Conservation (phyloP, 257 asterid species). For the Leonotis leonurus region DNA sequence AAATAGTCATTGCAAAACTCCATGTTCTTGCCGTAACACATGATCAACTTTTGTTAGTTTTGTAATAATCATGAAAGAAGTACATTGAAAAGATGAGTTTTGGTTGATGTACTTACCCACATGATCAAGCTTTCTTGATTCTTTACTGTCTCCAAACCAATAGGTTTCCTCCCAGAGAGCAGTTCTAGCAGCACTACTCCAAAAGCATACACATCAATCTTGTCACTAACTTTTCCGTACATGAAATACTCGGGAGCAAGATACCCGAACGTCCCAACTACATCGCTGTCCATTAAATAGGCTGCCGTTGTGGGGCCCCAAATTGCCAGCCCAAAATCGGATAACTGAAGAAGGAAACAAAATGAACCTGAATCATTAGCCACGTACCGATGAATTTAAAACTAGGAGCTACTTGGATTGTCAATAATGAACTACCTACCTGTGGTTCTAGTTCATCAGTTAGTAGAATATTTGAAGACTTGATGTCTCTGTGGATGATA, state of each 20-base stretch:
- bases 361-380: not conserved
- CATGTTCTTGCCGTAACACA: too few species aligned
- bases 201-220: constrained; percentile 87
- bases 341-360: constrained; percentile 44
- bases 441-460: constrained; percentile 58
- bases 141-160: constrained; percentile 52
- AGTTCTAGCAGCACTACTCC: constrained; percentile 92
- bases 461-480: constrained; percentile 83
- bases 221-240: constrained; percentile 93
- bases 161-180: constrained; percentile 81
- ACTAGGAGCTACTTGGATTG: not conserved
- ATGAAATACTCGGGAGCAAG: constrained; percentile 96
- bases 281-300: constrained; percentile 64
- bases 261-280: constrained; percentile 94
- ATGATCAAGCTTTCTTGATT: constrained; percentile 77
- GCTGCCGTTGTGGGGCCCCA: constrained; percentile 73
- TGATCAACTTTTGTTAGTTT: not conserved
- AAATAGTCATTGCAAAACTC: too few species aligned
- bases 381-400: not conserved
- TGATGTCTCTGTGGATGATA: constrained; percentile 80
- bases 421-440: constrained; percentile 52
- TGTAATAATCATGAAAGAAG: not conserved
- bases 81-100: not conserved
- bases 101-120: constrained; percentile 68
- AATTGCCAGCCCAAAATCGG: constrained; percentile 86